Evolutionary conservation across 2,329 filamentous ascomycete genomes (phyloP), one percentile per base, ranked within the genome.

Genomic region (Aspergillus proliferans): DNA sequence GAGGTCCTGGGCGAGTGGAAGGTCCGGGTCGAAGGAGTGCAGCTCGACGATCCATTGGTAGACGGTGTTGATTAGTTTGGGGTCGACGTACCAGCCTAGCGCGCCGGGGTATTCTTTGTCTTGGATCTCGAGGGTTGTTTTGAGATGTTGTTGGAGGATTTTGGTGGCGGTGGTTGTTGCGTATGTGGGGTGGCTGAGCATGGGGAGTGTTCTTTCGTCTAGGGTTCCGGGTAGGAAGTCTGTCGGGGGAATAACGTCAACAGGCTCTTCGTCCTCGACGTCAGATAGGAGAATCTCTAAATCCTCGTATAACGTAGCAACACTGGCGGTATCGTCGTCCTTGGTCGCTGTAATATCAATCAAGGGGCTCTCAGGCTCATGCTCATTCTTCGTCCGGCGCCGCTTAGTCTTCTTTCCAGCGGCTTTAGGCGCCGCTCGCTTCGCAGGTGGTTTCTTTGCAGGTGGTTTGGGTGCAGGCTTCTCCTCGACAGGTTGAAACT

Each of bases 1-100:
- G 82, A 95, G 88, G 61, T 95, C 90, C 47, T 78, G 63, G 0
- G 86, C 84, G 1, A 96, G 74, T 1, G 86, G 87, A 0, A 93
- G 75, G 1, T 71, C 65, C 0, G 71, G 55, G 21, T 89, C 85
- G 60, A 95, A 95, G 40, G 85, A 88, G 65, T 95, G 91, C 1
- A 96, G 73, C 65, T 95, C 87, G 5, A 94, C 83, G 50, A 95
- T 89, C 90, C 90, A 95, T 61, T 94, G 89, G 61, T 93, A 95
- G 53, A 90, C 76, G 60, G 91, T 94, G 19, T 73, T 78, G 34
- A 91, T 73, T 45, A 81, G 78, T 5, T 75, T 72, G 12, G 77
- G 71, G 60, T 94, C 80, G 48, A 95, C 83, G 61, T 88, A 89
- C 89, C 90, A 95, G 14, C 91, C 91, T 0, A 94, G 77, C 51